A percentile compares a stretch with the other conserved stretches of the same genome.
Evolutionary conservation across 2,329 filamentous ascomycete species (phyloP).

Genomic region (Phaeosphaeriaceae sp.): DNA sequence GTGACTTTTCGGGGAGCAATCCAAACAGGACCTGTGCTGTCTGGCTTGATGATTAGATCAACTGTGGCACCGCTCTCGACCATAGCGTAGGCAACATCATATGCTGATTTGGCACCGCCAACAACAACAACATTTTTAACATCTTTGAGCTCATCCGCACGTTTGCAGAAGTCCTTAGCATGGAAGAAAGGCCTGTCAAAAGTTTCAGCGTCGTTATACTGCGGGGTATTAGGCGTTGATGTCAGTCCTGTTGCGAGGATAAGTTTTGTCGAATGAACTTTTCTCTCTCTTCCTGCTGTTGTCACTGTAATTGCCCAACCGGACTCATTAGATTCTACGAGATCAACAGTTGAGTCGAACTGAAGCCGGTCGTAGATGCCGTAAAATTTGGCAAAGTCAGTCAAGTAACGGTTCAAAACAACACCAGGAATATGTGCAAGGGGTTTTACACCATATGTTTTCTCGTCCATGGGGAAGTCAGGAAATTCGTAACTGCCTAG

Average conservation of each 20-base stretch:
- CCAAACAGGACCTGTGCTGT: slow-evolving; percentile 64
- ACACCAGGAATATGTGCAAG: slow-evolving; percentile 65
- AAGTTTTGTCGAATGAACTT: slow-evolving; percentile 52
- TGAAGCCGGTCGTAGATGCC: slow-evolving; percentile 56
- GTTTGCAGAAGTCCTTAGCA: slow-evolving; percentile 57
- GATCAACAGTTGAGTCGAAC: slow-evolving; percentile 58
- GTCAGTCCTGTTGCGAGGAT: slow-evolving; percentile 68
- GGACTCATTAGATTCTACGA: slow-evolving; percentile 48
- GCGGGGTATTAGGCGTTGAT: slow-evolving; percentile 62
- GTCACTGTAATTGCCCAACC: slow-evolving; percentile 21
- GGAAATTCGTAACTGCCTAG: slow-evolving; percentile 46
- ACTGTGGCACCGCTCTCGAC: slow-evolving; percentile 58
- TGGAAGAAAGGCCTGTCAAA: slow-evolving; percentile 64
- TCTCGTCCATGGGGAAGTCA: slow-evolving; percentile 33
- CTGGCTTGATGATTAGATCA: slow-evolving; percentile 61
- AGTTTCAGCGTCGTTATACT: slow-evolving; percentile 55
- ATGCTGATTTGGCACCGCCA: slow-evolving; percentile 66
- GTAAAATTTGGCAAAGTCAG: slow-evolving; percentile 49
- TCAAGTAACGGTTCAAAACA: slow-evolving; percentile 63
- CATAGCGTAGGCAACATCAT: slow-evolving; percentile 65
- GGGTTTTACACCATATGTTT: slow-evolving; percentile 42
- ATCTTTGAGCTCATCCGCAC: slow-evolving; percentile 41
- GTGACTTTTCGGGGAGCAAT: slow-evolving; percentile 66
- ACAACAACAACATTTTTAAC: slow-evolving; percentile 56
- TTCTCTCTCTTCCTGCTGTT: not conserved